Base-by-base conservation (phyloP, 768 basidiomycete species). In the Aureoboletus auriporus region DNA sequence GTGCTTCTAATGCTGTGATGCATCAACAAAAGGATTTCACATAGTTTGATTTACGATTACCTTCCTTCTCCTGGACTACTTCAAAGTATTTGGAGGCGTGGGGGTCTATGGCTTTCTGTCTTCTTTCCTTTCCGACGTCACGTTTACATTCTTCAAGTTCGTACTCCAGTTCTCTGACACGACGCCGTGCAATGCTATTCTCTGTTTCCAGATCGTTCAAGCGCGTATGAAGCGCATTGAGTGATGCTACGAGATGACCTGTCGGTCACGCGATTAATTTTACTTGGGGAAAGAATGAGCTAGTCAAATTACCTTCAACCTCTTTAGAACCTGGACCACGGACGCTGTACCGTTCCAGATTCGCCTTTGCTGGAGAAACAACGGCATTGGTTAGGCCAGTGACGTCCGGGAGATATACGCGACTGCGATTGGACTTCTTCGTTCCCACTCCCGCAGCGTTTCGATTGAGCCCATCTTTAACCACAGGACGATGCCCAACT, bases 51-150 rank as follows among this genome's bases (percentile, higher is more conserved):
- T 30, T n/a, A 9, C n/a, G 60, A 67, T 9, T 42, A 92, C 91
- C 89, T 75, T 89, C 89, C 65, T 93, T 93, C 65, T 93, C 91
- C 52, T 89, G 86, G 0, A 94, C 86, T 5, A 81, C 86, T 54
- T 89, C 85, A 48, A 76, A 76, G 55, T 93, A 91, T 44, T 84
- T 71, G 51, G 74, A 71, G 20, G 70, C 63, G 26, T 74, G 37
- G 2, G 46, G 39, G 12, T 74, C 69, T 41, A 70, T 68, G 9
- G 71, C 71, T 36, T 72, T 74, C 23, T 34, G 39, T 41, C 54
- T 59, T 44, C 26, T 63, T 42, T 66, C 62, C 29, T 67, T 68
- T 7, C 62, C 62, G 3, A 89, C 84, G 39, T 93, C 87, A n/a
- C 78, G 75, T 61, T 86, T 89, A 55, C 88, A 89, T 12, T 78